These are phyloP conservation scores for Suhomyces vadensis DNA, from an alignment of 805 yeast genomes.

Conservation along the genomic window DNA sequence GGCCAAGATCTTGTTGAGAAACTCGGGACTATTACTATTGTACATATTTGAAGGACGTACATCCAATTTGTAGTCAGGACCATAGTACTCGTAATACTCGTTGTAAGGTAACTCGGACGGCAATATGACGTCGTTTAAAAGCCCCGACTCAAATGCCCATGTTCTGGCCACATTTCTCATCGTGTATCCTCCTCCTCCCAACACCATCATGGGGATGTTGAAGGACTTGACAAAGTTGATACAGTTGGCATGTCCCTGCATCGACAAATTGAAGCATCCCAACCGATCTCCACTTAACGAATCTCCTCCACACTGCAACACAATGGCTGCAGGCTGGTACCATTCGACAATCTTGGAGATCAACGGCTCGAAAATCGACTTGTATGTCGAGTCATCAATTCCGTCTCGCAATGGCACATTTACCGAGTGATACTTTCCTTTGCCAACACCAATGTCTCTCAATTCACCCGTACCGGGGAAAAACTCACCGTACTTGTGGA, in stretches of 20 bases:
- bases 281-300: constrained; percentile 93
- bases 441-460: constrained; percentile 80
- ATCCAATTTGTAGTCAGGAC: constrained; percentile 93
- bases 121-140: constrained; percentile 75
- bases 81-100: constrained; percentile 95
- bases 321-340: constrained; percentile 95
- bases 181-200: constrained; percentile 99
- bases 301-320: constrained; percentile 98
- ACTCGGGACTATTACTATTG: constrained; percentile 92
- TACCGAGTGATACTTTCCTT: constrained; percentile 79
- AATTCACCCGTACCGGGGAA: constrained; percentile 93
- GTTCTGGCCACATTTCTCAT: constrained; percentile 95
- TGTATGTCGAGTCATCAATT: constrained; percentile 86
- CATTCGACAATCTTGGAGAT: constrained; percentile 73
- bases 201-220: constrained; percentile 85
- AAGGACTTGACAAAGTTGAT: constrained; percentile 83
- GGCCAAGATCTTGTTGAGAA: constrained; percentile 77
- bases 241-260: constrained; percentile 95
- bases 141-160: constrained; percentile 92
- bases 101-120: constrained; percentile 74
- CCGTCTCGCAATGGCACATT: constrained; percentile 91
- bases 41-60: constrained; percentile 96
- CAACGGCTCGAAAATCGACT: constrained; percentile 86
- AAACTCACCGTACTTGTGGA: constrained; percentile 90
- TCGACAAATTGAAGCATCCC: constrained; percentile 93